Base-by-base conservation (phyloP, 1,139 yeast species). In the Geotrichum klebahnii region DNA sequence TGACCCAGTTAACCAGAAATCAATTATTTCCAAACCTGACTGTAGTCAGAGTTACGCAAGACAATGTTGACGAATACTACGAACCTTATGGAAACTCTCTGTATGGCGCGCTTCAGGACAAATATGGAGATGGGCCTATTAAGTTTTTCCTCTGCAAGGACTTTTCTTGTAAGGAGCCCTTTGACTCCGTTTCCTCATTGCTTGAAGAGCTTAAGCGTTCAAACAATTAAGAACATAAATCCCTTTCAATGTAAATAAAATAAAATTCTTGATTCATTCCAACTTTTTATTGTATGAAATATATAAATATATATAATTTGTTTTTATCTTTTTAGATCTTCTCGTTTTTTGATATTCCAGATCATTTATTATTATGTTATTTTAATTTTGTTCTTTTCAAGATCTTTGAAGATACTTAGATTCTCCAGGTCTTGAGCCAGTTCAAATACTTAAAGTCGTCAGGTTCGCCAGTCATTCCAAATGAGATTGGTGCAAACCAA, bases 391-490 rank as follows among this genome's bases (percentile, higher is more conserved):
- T 39, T 20, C n/a, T 8, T 19, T 20, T 41, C 19, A 2, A 6
- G 10, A n/a, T 34, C 19, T 31, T 22, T 23, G 24, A 19, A 26
- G 5, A n/a, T n/a, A 12, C 10, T 34, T 58, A 64, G 35, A 82
- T 76, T 62, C 77, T 77, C 98, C 98, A 92, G 5, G 87, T 71
- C 35, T 75, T 68, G 60, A 92, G 75, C 78, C 92, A 77, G 67
- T 85, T 81, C 71, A 92, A 76, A 70, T 88, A 80, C 48, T 71
- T 69, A 75, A 77, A 92, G 55, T 87, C 72, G 29, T 70, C 67
- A 53, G 80, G 77, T 52, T 88, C 84, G 44, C 97, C 97, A 51
- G 76, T 82, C 94, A 94, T 82, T 64, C 99, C 99, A 64, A 86
- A 85, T 1, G 95, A 79, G 50, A 92, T 72, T 62, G 86, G 85